Base-by-base conservation (phyloP, 352 stramenopile genomes). In the Globisporangium acanthophoron region DNA sequence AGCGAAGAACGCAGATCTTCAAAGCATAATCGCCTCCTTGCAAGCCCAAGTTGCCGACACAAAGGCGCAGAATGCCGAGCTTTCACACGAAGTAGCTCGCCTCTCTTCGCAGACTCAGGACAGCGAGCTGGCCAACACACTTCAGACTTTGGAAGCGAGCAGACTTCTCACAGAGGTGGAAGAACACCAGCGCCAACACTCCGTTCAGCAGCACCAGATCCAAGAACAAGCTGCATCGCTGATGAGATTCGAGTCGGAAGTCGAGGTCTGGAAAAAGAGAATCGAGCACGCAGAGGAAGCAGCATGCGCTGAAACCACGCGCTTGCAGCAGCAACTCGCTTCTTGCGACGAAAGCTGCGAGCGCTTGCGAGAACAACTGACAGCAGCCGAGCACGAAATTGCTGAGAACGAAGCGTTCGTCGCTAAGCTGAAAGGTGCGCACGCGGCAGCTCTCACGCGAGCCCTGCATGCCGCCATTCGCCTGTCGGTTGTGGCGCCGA, bases 401-500 rank as follows among this genome's bases (percentile, higher is more conserved):
- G 29, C 20, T 13, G 20, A 18, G 5, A 54, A 62, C 48, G 56
- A 62, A 31, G 56, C 52, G 0, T 31, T 76, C 16, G 48, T 76
- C 24, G 43, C 53, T 20, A 65, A 60, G n/a, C 59, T 79, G 41
- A 69, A 74, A 16, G 48, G 44, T 33, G 58, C 63, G 2, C 71
- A 86, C 41, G 54, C 60, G 3, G 49, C 53, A 29, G 57, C 69
- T 3, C 47, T 88, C 18, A 67, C 79, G 33, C 61, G 69, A 11
- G 63, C 75, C 0, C 16, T 85, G 18, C 70, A 85, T 15, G 77
- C 71, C 0, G 56, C 73, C 13, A 71, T 94, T 20, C 76, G 85
- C 1, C 65, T 94, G 3, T 94, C 82, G 35, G 76, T 92, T 1
- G 80, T 94, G 15, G 82, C 85, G n/a, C 85, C 82, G 3, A 94